Evolutionary conservation across 306 rosid genomes (phyloP).

Genomic region (Medicago ruthenica): DNA sequence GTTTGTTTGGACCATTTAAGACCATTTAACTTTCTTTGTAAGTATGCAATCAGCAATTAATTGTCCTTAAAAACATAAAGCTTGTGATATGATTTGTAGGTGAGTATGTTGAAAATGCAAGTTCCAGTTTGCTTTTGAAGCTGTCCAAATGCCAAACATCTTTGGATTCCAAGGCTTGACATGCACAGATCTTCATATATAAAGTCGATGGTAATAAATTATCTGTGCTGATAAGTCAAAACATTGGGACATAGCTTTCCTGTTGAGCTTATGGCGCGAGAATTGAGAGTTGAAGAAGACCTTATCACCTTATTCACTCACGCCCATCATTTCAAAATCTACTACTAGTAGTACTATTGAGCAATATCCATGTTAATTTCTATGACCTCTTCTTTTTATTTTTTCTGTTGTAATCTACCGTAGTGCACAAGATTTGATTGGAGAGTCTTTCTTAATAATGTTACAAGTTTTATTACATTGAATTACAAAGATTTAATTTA

Average conservation of each 20-base stretch:
- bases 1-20: conserved; percentile 14
- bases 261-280: conserved; percentile 53
- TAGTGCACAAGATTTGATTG: too few relatives aligned
- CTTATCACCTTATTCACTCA: conserved; percentile 16
- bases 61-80: conserved; percentile 51
- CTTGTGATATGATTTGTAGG: conserved; percentile 38
- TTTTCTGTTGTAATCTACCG: too few relatives aligned
- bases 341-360: too few relatives aligned
- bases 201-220: conserved; percentile 48
- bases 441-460: too few relatives aligned
- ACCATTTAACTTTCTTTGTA: conserved; percentile 6
- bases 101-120: conserved; percentile 30
- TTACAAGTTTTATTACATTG: too few relatives aligned
- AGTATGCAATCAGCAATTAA: conserved; percentile 37
- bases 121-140: conserved; percentile 14
- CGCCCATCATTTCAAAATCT: neutral
- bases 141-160: conserved; percentile 36
- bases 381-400: too few relatives aligned
- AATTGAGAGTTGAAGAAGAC: conserved; percentile 41
- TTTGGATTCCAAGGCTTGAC: conserved; percentile 52
- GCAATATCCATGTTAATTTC: too few relatives aligned
- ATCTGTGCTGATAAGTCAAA: conserved; percentile 58
- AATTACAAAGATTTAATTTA: too few relatives aligned
- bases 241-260: conserved; percentile 61
- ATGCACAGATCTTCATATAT: conserved; percentile 48